phyloP scores from a whole-genome alignment of 2,329 filamentous ascomycete species.

The Colletotrichum orchidophilum region DNA sequence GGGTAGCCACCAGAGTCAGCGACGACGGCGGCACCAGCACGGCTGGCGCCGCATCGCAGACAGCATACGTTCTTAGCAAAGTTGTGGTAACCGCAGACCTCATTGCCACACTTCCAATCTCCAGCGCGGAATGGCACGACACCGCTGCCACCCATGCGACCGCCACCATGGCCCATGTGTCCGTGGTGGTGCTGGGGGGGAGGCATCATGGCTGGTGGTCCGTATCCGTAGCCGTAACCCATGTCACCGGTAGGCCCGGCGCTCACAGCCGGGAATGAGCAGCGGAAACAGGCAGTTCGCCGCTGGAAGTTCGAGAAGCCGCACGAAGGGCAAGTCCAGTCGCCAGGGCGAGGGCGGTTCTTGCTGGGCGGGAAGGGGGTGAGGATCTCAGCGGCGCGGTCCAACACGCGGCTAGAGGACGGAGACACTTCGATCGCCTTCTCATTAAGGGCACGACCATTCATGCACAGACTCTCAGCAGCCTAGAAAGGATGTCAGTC shows the following conservation, averaged over 20 bases:
- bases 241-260: constrained; percentile 75
- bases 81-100: constrained; percentile 98
- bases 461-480: constrained; percentile 98
- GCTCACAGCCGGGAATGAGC: constrained; percentile 96
- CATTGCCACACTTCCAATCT: constrained; percentile 98
- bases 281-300: constrained; percentile 97
- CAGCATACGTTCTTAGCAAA: constrained; percentile 99
- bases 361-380: constrained; percentile 98
- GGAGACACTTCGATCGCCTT: constrained; percentile 99
- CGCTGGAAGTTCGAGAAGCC: constrained; percentile 99
- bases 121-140: constrained; percentile 97
- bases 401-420: constrained; percentile 94
- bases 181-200: constrained; percentile 74
- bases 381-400: constrained; percentile 93
- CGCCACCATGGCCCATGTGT: constrained; percentile 65
- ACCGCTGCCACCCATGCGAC: constrained; percentile 82
- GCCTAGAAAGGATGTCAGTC: constrained; percentile 66
- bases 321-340: constrained; percentile 99
- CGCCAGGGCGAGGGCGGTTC: constrained; percentile 94
- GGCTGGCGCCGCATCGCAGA: constrained; percentile 93
- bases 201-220: constrained; percentile 83
- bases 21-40: constrained; percentile 91
- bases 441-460: constrained; percentile 95
- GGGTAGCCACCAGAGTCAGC: constrained; percentile 92
- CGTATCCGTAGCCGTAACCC: constrained; percentile 68